These are phyloP conservation scores for Heterobasidion parviporum DNA, from an alignment of 1,284 basidiomycete genomes.

Conservation along the genomic window DNA sequence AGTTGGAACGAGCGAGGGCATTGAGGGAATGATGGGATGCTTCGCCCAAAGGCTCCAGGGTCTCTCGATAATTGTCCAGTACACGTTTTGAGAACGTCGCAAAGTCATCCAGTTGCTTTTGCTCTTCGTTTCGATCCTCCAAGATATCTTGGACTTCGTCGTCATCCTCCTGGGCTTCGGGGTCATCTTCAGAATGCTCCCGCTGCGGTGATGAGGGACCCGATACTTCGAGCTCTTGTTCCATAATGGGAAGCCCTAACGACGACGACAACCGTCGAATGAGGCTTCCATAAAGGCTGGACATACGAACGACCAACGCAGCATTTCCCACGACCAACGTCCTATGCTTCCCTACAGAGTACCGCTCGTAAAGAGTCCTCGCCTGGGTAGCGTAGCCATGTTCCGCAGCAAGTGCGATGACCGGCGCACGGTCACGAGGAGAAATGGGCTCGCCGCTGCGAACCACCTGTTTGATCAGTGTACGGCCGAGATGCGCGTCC, in stretches of 20 bases:
- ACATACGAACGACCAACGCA: constrained; percentile 43
- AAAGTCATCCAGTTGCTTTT: constrained; percentile 21
- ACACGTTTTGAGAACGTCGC: constrained; percentile 37
- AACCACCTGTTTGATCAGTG: constrained; percentile 40
- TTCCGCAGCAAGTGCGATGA: constrained; percentile 38
- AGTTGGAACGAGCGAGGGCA: constrained; percentile 52
- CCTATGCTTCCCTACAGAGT: constrained; percentile 33
- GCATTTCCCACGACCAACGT: constrained; percentile 35
- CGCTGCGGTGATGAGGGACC: background rate
- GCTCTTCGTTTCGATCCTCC: background rate
- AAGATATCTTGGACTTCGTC: constrained; percentile 2
- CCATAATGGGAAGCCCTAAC: background rate
- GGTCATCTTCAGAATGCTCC: background rate
- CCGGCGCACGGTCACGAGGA: constrained; percentile 31
- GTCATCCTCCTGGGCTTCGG: background rate
- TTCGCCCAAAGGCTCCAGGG: constrained; percentile 36
- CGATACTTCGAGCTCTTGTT: background rate
- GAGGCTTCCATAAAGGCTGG: constrained; percentile 40
- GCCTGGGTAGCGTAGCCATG: constrained; percentile 39
- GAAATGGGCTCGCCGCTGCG: constrained; percentile 31
- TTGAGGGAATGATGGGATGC: constrained; percentile 47
- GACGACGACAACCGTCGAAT: constrained; percentile 10
- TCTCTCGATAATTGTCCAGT: constrained; percentile 31
- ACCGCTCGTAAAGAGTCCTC: constrained; percentile 48
- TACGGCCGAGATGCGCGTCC: constrained; percentile 30